These are phyloP conservation scores for Ganoderma resinaceum DNA, from an alignment of 1,284 basidiomycete species.

Conservation along the genomic window DNA sequence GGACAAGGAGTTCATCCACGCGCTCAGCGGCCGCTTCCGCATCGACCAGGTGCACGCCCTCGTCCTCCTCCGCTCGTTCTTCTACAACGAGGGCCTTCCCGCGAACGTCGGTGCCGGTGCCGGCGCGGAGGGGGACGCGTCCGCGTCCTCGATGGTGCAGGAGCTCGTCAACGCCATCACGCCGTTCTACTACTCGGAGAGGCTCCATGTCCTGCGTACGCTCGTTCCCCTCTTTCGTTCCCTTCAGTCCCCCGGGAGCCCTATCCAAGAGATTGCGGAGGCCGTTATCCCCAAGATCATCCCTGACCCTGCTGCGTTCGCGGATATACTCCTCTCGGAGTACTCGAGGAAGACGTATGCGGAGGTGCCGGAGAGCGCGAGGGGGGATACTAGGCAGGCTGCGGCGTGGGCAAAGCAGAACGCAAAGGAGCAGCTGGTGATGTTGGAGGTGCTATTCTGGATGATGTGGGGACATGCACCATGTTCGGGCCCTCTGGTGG, in stretches of 20 bases:
- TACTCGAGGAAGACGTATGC: slow-evolving; percentile 63
- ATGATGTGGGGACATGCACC: slow-evolving; percentile 81
- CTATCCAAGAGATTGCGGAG: slow-evolving; percentile 60
- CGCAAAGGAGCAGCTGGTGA: slow-evolving; percentile 77
- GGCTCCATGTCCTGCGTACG: slow-evolving; percentile 69
- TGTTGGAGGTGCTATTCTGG: slow-evolving; percentile 88
- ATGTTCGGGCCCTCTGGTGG: slow-evolving; percentile 68
- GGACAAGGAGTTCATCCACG: slow-evolving; percentile 72
- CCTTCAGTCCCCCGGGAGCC: slow-evolving; percentile 60
- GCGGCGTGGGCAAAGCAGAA: slow-evolving; percentile 83
- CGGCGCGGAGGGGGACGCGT: slow-evolving; percentile 41
- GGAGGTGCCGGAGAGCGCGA: slow-evolving; percentile 57
- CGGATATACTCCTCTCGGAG: slow-evolving; percentile 60
- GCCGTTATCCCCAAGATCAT: slow-evolving; percentile 66
- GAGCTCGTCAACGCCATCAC: slow-evolving; percentile 76
- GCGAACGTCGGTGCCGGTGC: slow-evolving; percentile 49
- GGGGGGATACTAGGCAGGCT: slow-evolving; percentile 64
- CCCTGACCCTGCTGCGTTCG: slow-evolving; percentile 66
- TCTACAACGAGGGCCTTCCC: slow-evolving; percentile 80
- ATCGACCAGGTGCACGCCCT: slow-evolving; percentile 82
- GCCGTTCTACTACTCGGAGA: slow-evolving; percentile 82
- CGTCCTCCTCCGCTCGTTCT: slow-evolving; percentile 74
- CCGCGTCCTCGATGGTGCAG: slow-evolving; percentile 50
- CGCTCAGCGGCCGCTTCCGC: slow-evolving; percentile 73
- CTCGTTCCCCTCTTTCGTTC: slow-evolving; percentile 72